Evolutionary conservation across 2,329 filamentous ascomycete genomes (phyloP).

Genomic region (Lasiodiplodia sp.): DNA sequence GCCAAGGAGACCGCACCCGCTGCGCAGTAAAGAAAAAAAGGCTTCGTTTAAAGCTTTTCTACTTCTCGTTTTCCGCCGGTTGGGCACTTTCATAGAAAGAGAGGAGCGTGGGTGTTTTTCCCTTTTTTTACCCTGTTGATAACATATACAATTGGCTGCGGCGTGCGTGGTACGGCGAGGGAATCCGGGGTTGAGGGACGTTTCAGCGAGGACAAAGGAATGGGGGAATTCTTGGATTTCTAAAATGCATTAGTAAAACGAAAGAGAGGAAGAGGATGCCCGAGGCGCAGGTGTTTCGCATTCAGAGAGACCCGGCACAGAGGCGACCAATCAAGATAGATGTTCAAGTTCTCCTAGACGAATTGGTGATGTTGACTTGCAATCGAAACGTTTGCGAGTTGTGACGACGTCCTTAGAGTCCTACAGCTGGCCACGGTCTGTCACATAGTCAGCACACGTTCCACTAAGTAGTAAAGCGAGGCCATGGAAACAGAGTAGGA

Average conservation of each 20-base stretch:
- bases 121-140: slow-evolving; percentile 14
- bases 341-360: not conserved
- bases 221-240: slow-evolving; percentile 24
- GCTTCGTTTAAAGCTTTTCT: not conserved
- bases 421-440: not conserved
- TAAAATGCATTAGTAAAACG: slow-evolving; percentile 28
- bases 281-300: not conserved
- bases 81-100: slow-evolving; percentile 24
- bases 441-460: too few relatives aligned
- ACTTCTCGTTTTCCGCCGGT: slow-evolving; percentile 15
- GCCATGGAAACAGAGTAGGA: too few relatives aligned
- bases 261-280: not conserved
- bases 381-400: not conserved
- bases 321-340: slow-evolving; percentile 1
- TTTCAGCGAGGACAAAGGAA: not conserved
- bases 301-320: not conserved
- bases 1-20: slow-evolving; percentile 34
- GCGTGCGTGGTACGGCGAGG: slow-evolving; percentile 17
- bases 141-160: slow-evolving; percentile 26
- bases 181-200: not conserved
- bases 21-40: slow-evolving; percentile 26
- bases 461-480: too few relatives aligned
- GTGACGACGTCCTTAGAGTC: not conserved
- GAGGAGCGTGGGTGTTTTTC: slow-evolving; percentile 22
- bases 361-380: not conserved